These are phyloP conservation scores for Tilletia indica DNA, from an alignment of 1,284 basidiomycete genomes.

Conservation along the genomic window DNA sequence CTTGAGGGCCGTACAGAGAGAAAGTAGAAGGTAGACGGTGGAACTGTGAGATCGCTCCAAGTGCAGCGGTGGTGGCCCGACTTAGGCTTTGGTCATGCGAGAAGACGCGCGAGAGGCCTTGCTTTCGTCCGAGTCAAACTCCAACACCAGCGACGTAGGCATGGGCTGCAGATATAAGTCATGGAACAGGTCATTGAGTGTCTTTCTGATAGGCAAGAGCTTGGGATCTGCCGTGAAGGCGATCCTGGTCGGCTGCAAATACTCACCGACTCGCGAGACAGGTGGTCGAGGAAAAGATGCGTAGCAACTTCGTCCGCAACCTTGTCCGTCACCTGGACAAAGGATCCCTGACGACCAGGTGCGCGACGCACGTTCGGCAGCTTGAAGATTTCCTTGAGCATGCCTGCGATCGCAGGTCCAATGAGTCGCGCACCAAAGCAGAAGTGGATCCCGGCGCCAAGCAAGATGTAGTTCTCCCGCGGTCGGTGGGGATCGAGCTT, in stretches of 20 bases:
- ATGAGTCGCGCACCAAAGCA: slow-evolving; percentile 37
- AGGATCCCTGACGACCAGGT: slow-evolving; percentile 62
- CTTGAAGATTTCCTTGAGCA: slow-evolving; percentile 52
- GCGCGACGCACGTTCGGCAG: slow-evolving; percentile 63
- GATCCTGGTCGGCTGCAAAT: too few species aligned
- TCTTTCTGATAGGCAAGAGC: too few species aligned
- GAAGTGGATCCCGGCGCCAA: slow-evolving; percentile 63
- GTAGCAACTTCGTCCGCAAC: slow-evolving; percentile 6
- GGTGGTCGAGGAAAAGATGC: slow-evolving; percentile 7
- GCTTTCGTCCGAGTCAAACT: background rate
- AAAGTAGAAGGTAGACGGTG: too few species aligned
- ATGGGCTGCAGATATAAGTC: background rate
- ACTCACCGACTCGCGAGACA: slow-evolving; percentile 2
- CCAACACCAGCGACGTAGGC: background rate
- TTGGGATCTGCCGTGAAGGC: too few species aligned
- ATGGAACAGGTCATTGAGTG: too few species aligned
- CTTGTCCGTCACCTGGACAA: slow-evolving; percentile 40
- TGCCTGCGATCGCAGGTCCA: slow-evolving; percentile 58
- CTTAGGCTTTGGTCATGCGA: too few species aligned
- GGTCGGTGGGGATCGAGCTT: slow-evolving; percentile 61
- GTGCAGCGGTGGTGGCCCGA: too few species aligned
- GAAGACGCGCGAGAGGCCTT: too few species aligned
- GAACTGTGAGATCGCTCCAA: too few species aligned
- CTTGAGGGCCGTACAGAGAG: too few species aligned
- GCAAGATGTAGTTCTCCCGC: slow-evolving; percentile 58